These are phyloP conservation scores for Diaporthe capsici DNA, from an alignment of 2,329 filamentous ascomycete species.

Conservation along the genomic window DNA sequence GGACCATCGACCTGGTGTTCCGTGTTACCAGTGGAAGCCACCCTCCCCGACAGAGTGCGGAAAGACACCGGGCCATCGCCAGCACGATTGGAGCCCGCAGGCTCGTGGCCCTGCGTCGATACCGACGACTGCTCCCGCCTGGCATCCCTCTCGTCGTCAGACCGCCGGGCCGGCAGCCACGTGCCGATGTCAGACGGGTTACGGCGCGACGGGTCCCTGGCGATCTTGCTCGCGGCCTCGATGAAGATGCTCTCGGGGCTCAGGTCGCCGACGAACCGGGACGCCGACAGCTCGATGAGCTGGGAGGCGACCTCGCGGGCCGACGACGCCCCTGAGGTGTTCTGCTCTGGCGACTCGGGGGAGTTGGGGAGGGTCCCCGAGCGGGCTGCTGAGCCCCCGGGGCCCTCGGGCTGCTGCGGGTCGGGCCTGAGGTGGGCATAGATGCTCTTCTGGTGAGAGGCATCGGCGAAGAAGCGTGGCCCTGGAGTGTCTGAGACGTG, in stretches of 20 bases:
- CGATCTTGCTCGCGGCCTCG: conserved; percentile 43
- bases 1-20: background rate
- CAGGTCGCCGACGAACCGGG: conserved; percentile 54
- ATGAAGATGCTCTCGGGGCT: conserved; percentile 51
- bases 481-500: conserved; percentile 46
- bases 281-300: conserved; percentile 48
- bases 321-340: conserved; percentile 42
- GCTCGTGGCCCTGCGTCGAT: background rate
- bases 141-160: conserved; percentile 45
- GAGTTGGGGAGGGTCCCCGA: conserved; percentile 44
- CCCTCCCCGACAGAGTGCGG: conserved; percentile 1
- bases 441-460: conserved; percentile 12
- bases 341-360: conserved; percentile 41
- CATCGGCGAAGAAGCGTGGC: conserved; percentile 17
- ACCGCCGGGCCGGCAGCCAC: conserved; percentile 55
- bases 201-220: conserved; percentile 15
- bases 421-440: conserved; percentile 14
- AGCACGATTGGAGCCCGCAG: background rate
- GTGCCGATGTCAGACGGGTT: conserved; percentile 37
- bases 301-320: conserved; percentile 47
- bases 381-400: conserved; percentile 37
- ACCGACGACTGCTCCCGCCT: background rate
- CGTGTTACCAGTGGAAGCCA: background rate
- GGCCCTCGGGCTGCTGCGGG: conserved; percentile 17
- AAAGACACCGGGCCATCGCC: background rate